A percentile compares a stretch with the other conserved stretches of the same genome.
phyloP scores from a whole-genome alignment of 2,329 filamentous ascomycete genomes.

The Colletotrichum cuscutae region DNA sequence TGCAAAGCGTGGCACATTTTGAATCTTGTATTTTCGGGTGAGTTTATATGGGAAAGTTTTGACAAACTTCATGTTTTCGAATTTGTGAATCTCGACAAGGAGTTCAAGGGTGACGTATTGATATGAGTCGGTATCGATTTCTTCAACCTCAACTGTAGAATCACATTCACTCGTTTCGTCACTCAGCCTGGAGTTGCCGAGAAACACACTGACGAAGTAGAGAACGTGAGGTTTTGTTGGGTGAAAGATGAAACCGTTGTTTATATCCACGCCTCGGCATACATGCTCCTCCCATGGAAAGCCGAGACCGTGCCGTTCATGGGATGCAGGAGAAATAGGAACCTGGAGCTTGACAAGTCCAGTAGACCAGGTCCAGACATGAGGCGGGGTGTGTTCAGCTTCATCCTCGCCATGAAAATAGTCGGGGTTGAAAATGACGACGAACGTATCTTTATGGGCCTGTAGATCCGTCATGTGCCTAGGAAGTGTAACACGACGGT shows the following conservation, averaged over 20 bases:
- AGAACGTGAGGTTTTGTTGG: neutral
- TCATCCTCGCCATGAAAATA: neutral
- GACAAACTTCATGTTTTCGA: neutral
- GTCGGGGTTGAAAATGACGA: neutral
- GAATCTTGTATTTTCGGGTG: neutral
- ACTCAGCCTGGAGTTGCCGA: neutral
- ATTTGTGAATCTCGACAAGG: neutral
- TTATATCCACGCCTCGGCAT: too few relatives aligned
- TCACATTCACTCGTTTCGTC: neutral
- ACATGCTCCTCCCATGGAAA: neutral
- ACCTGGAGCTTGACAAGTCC: constrained; percentile 4
- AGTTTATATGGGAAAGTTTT: neutral
- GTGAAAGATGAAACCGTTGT: constrained; percentile 2
- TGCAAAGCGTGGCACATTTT: neutral
- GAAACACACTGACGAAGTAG: neutral
- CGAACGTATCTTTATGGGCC: neutral
- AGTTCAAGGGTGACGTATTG: too few relatives aligned
- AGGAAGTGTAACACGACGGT: constrained; percentile 6
- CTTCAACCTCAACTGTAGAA: too few relatives aligned
- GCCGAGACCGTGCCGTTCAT: neutral
- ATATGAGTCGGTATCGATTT: too few relatives aligned
- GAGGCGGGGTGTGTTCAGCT: neutral
- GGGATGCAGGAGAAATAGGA: neutral
- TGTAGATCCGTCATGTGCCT: neutral
- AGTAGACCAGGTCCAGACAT: constrained; percentile 14